A percentile compares a stretch with the other conserved stretches of the same genome.
phyloP scores from a whole-genome alignment of 2,329 filamentous ascomycete species.

The Fusarium concolor region DNA sequence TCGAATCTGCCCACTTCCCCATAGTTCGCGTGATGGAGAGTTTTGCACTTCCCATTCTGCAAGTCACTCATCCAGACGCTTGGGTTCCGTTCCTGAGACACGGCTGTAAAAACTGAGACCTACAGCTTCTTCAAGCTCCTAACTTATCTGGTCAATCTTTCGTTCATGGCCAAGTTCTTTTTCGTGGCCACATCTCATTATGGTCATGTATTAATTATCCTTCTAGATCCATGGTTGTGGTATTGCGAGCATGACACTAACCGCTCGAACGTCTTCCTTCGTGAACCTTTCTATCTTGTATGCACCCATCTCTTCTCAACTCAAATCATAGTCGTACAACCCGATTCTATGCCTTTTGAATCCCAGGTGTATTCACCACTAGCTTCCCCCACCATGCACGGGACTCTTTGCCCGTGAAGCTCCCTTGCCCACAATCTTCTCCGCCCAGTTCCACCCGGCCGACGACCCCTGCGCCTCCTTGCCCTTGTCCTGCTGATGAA shows the following conservation, averaged over 20 bases:
- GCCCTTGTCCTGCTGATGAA: constrained; percentile 36
- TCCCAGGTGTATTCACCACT: constrained; percentile 8
- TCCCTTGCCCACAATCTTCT: constrained; percentile 64
- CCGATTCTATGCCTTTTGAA: constrained; percentile 5
- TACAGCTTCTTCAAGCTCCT: constrained; percentile 23
- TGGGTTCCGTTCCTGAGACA: constrained; percentile 27
- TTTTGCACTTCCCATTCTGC: neutral
- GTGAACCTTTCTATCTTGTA: constrained; percentile 32
- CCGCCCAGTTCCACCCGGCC: constrained; percentile 63
- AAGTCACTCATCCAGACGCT: constrained; percentile 12
- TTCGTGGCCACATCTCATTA: constrained; percentile 3
- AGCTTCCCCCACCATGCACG: constrained; percentile 31
- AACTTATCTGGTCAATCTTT: neutral
- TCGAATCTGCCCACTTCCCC: constrained; percentile 19
- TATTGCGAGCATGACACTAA: constrained; percentile 1
- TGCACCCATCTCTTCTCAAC: constrained; percentile 12
- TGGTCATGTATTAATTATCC: neutral
- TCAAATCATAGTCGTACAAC: constrained; percentile 13
- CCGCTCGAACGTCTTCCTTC: constrained; percentile 22
- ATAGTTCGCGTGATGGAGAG: constrained; percentile 12
- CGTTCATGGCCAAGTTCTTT: neutral
- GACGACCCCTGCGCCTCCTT: constrained; percentile 39
- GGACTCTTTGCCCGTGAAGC: constrained; percentile 48
- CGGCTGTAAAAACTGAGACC: constrained; percentile 27
- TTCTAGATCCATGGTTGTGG: constrained; percentile 13